Evolutionary conservation across 2,329 filamentous ascomycete genomes (phyloP).

Genomic region (Aspergillus sp.): DNA sequence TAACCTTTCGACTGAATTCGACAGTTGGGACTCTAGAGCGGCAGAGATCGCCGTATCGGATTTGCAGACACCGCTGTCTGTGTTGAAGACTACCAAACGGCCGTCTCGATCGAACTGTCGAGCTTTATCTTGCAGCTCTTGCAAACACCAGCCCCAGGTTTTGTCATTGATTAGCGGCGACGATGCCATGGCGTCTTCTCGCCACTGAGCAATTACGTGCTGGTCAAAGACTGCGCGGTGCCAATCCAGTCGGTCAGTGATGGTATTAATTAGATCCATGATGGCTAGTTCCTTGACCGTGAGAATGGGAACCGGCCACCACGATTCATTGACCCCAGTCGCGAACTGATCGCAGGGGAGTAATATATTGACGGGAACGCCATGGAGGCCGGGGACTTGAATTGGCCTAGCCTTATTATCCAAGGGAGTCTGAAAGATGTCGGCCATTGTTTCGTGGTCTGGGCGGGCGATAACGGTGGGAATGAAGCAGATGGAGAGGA

Average conservation of each 20-base stretch:
- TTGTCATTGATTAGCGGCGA: conserved; percentile 10
- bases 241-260: conserved; percentile 10
- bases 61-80: conserved; percentile 8
- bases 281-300: conserved; percentile 9
- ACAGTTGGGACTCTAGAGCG: neutral
- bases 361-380: neutral
- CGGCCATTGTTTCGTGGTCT: neutral
- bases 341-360: neutral
- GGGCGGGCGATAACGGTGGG: no score
- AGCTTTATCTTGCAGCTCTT: conserved; percentile 13
- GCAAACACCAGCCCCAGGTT: conserved; percentile 14
- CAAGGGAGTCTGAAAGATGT: neutral
- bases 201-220: neutral
- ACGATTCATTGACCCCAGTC: neutral
- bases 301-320: neutral
- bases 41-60: conserved; percentile 1
- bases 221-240: conserved; percentile 1
- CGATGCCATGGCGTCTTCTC: conserved; percentile 2
- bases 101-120: conserved; percentile 4
- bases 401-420: neutral
- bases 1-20: neutral
- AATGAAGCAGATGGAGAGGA: no score
- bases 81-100: conserved; percentile 9
- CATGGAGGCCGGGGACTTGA: neutral
- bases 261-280: conserved; percentile 5